Evolutionary conservation across 148 eudicot species (phyloP), one percentile per base, ranked within the genome.

Genomic region (Bassia scoparia): DNA sequence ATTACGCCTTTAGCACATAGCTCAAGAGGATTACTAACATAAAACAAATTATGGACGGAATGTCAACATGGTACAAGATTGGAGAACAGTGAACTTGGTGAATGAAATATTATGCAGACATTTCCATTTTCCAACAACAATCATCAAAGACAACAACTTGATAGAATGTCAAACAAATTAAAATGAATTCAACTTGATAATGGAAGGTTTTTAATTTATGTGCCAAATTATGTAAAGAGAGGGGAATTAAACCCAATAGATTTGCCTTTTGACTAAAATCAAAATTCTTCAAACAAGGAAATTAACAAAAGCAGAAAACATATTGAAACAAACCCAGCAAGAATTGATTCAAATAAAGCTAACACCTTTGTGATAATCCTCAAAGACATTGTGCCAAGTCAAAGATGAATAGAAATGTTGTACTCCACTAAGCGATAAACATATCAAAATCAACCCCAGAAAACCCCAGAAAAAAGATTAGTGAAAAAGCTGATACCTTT

Each of bases 401-500:
- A 15, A 49, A 15, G 2, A 2, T 18, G 0, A 15, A 21, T 20
- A n/a, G n/a, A n/a, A n/a, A n/a, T n/a, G n/a, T n/a, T n/a, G n/a
- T n/a, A n/a, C n/a, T n/a, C n/a, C n/a, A n/a, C n/a, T n/a, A n/a
- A n/a, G n/a, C n/a, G n/a, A n/a, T n/a, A n/a, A n/a, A n/a, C n/a
- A n/a, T n/a, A 58, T 26, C 31, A 58, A 29, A 58, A 24, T 26
- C 62, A 58, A 55, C 60, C 30, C 30, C 13, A 9, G 29, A 23
- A 24, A 58, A 0, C 26, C 9, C n/a, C 8, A 54, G 6, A 54
- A 20, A 2, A 63, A 43, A 15, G 9, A 58, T 27, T 27, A 21
- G 23, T 14, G 56, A 33, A 46, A 41, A 63, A 24, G 29, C 48
- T 18, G 8, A 65, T 27, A 92, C 97, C 96, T 87, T 86, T 27